Conservation (phyloP, 1,284 basidiomycete species). For the Xerocomus minutiporus region DNA sequence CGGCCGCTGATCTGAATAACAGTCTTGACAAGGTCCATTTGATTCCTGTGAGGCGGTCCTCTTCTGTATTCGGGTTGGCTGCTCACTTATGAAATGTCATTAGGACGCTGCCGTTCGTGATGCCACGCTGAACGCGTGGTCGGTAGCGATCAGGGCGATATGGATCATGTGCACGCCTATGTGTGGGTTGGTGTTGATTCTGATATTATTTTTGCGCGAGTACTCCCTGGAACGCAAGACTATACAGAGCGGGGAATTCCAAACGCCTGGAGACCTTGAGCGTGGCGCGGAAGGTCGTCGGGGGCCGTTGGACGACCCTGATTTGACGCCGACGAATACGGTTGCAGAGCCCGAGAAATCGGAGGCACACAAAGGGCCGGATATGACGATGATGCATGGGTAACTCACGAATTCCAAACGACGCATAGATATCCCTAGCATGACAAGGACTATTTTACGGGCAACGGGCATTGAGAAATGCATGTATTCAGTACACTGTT, state of each 20-base stretch:
- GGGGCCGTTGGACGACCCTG: background rate
- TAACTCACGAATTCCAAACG: background rate
- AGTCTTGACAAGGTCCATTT: constrained; percentile 49
- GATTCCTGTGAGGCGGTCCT: constrained; percentile 43
- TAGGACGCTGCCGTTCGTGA: constrained; percentile 47
- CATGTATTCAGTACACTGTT: background rate
- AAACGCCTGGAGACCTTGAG: constrained; percentile 19
- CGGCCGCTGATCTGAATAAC: constrained; percentile 52
- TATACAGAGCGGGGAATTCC: constrained; percentile 38
- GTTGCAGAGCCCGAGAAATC: background rate
- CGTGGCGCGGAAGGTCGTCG: background rate
- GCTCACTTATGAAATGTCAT: constrained; percentile 1
- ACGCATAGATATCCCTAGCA: background rate
- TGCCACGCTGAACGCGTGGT: constrained; percentile 65
- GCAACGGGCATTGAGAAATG: background rate
- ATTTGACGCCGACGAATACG: background rate
- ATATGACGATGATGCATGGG: background rate
- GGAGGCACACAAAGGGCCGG: background rate
- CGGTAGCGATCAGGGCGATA: constrained; percentile 62
- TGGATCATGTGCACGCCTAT: constrained; percentile 70
- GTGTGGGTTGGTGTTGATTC: constrained; percentile 51
- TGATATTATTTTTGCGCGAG: constrained; percentile 53
- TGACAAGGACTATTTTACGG: background rate
- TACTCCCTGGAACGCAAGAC: constrained; percentile 63
- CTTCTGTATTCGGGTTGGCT: background rate